Evolutionary conservation across 163 green algal species (phyloP).

Genomic region (Volvox carteri): DNA sequence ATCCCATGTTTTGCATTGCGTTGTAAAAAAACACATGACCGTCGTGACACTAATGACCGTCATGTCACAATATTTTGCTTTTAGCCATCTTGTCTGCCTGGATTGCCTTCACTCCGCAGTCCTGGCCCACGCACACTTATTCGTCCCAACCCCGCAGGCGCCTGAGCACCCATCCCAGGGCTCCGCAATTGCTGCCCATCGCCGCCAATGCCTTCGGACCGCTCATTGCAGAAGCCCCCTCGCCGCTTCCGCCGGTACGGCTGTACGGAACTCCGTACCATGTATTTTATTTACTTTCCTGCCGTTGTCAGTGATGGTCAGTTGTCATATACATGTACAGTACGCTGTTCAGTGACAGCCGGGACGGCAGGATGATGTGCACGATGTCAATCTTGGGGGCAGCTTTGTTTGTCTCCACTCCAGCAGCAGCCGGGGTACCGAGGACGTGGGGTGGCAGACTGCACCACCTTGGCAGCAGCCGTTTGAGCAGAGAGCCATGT

Average conservation of each 20-base stretch:
- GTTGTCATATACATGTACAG: neutral
- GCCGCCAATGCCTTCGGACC: neutral
- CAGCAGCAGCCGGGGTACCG: no score
- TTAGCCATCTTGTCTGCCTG: no score
- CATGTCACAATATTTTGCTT: neutral
- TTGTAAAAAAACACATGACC: neutral
- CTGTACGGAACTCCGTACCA: neutral
- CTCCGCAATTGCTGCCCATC: neutral
- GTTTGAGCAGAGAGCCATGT: no score
- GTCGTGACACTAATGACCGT: neutral
- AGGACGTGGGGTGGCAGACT: no score
- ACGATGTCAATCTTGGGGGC: neutral
- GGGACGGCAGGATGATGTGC: neutral
- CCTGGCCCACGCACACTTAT: no score
- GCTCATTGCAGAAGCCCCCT: neutral
- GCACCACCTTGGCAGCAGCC: no score
- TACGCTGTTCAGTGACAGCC: neutral
- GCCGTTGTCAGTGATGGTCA: neutral
- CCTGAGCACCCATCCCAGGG: neutral
- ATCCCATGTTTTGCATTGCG: neutral
- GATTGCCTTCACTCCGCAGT: no score
- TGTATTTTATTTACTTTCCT: neutral
- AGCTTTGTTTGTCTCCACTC: neutral
- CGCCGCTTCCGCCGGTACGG: conserved; percentile 8
- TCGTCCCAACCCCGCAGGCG: no score